These are phyloP conservation scores for Penicillium sp. DNA, from an alignment of 2,329 filamentous ascomycete species.

Conservation along the genomic window DNA sequence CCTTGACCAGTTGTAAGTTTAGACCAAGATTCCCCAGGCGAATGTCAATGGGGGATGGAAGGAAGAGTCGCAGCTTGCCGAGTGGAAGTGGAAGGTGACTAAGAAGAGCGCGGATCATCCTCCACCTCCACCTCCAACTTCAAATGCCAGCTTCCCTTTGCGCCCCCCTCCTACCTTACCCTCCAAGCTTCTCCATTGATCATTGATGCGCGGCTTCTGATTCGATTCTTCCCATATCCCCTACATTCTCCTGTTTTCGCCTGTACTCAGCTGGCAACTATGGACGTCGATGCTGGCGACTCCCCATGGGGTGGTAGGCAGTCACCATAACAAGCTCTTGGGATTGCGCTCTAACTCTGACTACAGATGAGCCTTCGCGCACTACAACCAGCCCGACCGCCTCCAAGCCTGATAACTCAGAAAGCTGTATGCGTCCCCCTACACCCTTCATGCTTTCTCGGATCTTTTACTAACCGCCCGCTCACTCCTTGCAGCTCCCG, in stretches of 20 bases:
- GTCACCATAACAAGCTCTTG: slow-evolving; percentile 29
- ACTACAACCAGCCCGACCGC: slow-evolving; percentile 35
- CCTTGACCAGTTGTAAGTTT: too few species aligned
- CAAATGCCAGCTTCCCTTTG: slow-evolving; percentile 24
- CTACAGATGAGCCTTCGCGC: slow-evolving; percentile 52
- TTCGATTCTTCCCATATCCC: not conserved
- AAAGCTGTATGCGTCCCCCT: slow-evolving; percentile 33
- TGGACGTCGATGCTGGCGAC: slow-evolving; percentile 50
- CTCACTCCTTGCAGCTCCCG: slow-evolving; percentile 29
- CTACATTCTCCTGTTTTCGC: not conserved
- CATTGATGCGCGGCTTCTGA: slow-evolving; percentile 4
- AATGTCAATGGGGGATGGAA: not conserved
- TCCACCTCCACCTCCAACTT: slow-evolving; percentile 22
- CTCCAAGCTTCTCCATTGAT: slow-evolving; percentile 13
- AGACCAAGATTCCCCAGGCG: too few species aligned
- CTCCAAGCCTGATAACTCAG: slow-evolving; percentile 34
- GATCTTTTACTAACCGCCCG: slow-evolving; percentile 25
- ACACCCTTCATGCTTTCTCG: slow-evolving; percentile 11
- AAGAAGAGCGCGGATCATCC: slow-evolving; percentile 31
- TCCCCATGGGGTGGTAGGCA: slow-evolving; percentile 55
- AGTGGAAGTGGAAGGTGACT: slow-evolving; percentile 24
- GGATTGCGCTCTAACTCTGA: slow-evolving; percentile 28
- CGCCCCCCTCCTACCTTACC: slow-evolving; percentile 8
- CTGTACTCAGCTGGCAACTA: slow-evolving; percentile 19
- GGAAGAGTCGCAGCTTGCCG: too few species aligned